Conservation (phyloP, 306 rosid genomes). For the Hylodesmum podocarpum region DNA sequence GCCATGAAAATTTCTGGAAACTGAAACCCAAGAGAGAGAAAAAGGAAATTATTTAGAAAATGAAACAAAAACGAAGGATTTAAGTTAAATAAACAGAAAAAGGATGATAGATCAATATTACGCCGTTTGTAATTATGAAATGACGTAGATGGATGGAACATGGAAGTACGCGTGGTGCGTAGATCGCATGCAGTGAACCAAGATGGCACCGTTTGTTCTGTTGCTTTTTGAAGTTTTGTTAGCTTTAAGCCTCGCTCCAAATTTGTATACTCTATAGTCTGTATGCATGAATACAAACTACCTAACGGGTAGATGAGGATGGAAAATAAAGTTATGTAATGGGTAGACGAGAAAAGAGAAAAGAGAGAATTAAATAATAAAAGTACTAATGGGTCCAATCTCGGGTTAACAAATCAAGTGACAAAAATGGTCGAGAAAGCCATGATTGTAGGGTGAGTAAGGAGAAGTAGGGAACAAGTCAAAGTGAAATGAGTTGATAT, state of each 20-base stretch:
- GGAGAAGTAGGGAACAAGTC: slow-evolving; percentile 35
- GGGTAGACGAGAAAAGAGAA: neutral
- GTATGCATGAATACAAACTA: slow-evolving; percentile 5
- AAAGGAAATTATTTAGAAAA: neutral
- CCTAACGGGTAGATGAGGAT: neutral
- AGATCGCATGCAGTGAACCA: slow-evolving; percentile 20
- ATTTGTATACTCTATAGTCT: neutral
- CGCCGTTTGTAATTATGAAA: neutral
- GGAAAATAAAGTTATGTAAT: neutral
- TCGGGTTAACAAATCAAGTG: slow-evolving; percentile 4
- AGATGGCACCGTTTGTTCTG: neutral
- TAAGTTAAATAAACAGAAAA: neutral
- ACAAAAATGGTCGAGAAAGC: slow-evolving; percentile 17
- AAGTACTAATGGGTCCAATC: slow-evolving; percentile 23
- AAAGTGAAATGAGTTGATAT: neutral
- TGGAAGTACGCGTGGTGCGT: slow-evolving; percentile 1
- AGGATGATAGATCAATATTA: neutral
- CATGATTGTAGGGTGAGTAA: slow-evolving; percentile 35
- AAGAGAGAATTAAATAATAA: neutral
- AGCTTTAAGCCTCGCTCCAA: neutral
- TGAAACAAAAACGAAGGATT: neutral
- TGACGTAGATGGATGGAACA: neutral
- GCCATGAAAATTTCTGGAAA: slow-evolving; percentile 3
- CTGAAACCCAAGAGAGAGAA: neutral
- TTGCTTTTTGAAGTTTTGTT: slow-evolving; percentile 16